A percentile compares a stretch with the other conserved stretches of the same genome.
phyloP scores from a whole-genome alignment of 2,329 filamentous ascomycete species.

The Venturia carpophila region DNA sequence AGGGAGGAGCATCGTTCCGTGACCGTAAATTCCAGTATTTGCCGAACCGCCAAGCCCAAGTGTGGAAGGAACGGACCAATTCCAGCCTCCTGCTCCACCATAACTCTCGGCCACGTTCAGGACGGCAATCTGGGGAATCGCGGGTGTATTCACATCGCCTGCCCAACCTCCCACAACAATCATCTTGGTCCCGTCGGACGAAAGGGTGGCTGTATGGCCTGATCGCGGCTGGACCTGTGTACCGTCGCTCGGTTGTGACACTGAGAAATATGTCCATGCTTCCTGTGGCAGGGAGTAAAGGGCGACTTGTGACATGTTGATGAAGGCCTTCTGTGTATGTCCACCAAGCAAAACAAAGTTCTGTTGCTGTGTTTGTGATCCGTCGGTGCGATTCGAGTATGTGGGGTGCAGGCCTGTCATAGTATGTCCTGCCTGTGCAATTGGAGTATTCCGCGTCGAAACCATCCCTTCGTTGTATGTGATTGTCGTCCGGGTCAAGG shows the following conservation, averaged over 20 bases:
- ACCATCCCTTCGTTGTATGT: constrained; percentile 35
- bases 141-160: constrained; percentile 66
- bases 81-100: constrained; percentile 54
- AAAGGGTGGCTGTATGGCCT: constrained; percentile 78
- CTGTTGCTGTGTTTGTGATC: constrained; percentile 61
- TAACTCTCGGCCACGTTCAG: constrained; percentile 69
- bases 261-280: constrained; percentile 68
- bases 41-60: constrained; percentile 27
- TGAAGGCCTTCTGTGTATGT: constrained; percentile 73
- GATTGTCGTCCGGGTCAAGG: constrained; percentile 17
- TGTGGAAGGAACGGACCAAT: constrained; percentile 51
- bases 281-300: constrained; percentile 81
- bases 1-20: constrained; percentile 54
- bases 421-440: constrained; percentile 80
- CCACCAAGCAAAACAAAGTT: constrained; percentile 78
- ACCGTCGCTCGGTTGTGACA: constrained; percentile 26
- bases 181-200: constrained; percentile 67
- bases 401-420: constrained; percentile 67
- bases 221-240: constrained; percentile 67
- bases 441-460: constrained; percentile 53
- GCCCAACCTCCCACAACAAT: constrained; percentile 89
- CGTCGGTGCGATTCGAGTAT: constrained; percentile 56
- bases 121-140: constrained; percentile 72
- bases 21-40: constrained; percentile 49
- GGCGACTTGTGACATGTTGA: constrained; percentile 89